Base-by-base conservation (phyloP, 805 yeast genomes). In the Cyberlindnera maclurae region DNA sequence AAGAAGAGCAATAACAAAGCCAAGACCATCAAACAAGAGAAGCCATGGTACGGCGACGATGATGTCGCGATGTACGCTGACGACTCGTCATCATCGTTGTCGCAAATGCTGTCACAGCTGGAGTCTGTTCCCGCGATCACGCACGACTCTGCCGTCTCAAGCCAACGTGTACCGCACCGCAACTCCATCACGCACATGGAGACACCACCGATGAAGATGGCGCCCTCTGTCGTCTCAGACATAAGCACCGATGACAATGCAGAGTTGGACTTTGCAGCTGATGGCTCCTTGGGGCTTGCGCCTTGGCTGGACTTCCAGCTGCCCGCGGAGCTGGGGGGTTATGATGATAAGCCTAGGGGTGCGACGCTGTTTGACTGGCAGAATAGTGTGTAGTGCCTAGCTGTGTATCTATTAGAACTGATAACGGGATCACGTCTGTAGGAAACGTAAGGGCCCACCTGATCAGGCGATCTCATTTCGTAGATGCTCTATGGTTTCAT, bases 221-320 rank as follows among this genome's bases (percentile, higher is more conserved):
- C 36, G 12, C 36, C 36, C 4, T 33, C 36, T 9, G 29, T 33
- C 10, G 20, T 26, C 8, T 33, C 36, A 4, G 36, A 33, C 13
- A n/a, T 26, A 4, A 33, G 36, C 26, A 31, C 24, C 12, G 46
- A 40, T 33, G 51, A 52, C 29, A 47, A 48, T 40, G 41, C 53
- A 2, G 65, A 62, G 38, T 60, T 59, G 49, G 87, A 80, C 41
- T 82, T 79, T 57, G 83, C 82, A n/a, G 86, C 86, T 3, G 93
- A 83, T 60, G 90, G 87, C 1, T 83, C 90, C 0, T 60, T 82
- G 30, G 90, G 90, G 1, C 61, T 83, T 39, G 87, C 84, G 2
- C 82, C 82, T 9, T 70, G 82, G 50, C 59, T 82, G 40, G 82
- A 75, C 34, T 42, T 46, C 38, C 69, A 63, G 36, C 51, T 64